Percentiles rank a stretch among this genome's conserved stretches.
Conservation (phyloP, 371 early-diverging fungal species). For the Basidiobolus meristosporus region DNA sequence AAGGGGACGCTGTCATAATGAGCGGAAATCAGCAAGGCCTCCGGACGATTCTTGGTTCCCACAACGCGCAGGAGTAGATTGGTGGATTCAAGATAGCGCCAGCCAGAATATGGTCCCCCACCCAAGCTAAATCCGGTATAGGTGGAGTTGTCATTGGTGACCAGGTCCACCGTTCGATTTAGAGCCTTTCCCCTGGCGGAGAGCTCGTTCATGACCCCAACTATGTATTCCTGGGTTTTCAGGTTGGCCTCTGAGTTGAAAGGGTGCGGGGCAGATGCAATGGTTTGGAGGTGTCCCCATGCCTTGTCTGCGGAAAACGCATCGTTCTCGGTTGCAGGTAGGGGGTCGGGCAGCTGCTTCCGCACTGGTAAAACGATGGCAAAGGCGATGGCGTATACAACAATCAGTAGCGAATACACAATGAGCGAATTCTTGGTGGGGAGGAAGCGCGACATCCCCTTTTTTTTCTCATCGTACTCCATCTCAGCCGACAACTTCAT, state of each 20-base stretch:
- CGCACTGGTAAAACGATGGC: no score
- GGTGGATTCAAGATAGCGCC: no score
- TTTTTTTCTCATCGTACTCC: no score
- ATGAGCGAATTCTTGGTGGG: no score
- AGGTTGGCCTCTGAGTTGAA: slow-evolving; percentile 22
- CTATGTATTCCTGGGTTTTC: slow-evolving; percentile 10
- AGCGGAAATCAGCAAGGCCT: slow-evolving; percentile 24
- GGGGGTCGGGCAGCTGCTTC: no score
- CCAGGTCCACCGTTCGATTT: slow-evolving; percentile 17
- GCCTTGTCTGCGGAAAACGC: slow-evolving; percentile 26
- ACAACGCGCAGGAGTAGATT: background rate
- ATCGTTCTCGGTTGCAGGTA: no score
- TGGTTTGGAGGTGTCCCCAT: slow-evolving; percentile 24
- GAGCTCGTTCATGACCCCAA: slow-evolving; percentile 9
- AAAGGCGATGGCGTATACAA: no score
- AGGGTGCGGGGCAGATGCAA: slow-evolving; percentile 24
- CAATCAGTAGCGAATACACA: no score
- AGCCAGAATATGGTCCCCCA: no score
- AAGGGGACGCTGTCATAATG: slow-evolving; percentile 49
- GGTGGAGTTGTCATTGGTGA: slow-evolving; percentile 12
- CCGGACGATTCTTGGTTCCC: slow-evolving; percentile 1
- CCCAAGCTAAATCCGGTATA: slow-evolving; percentile 6
- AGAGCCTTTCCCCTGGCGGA: slow-evolving; percentile 13
- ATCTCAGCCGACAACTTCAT: no score
- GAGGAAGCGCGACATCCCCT: no score